Percentiles rank a stretch among this genome's conserved stretches.
These are phyloP conservation scores for Penicillium egyptiacum DNA, from an alignment of 495 filamentous ascomycete genomes.

Conservation along the genomic window DNA sequence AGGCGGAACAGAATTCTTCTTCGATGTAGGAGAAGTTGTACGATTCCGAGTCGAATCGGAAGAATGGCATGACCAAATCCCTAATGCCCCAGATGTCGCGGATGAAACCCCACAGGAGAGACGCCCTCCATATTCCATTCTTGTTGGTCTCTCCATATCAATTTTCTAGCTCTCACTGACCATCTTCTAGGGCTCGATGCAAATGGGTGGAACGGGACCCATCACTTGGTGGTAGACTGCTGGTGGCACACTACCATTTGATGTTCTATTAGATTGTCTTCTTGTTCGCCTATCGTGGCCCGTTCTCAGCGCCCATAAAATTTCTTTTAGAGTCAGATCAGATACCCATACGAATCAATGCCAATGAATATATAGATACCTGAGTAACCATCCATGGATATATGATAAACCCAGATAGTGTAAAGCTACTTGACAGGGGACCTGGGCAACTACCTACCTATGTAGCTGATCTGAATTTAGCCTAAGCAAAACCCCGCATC, in stretches of 20 bases:
- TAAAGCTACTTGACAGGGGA: too few relatives aligned
- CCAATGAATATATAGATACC: neutral
- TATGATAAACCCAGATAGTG: too few relatives aligned
- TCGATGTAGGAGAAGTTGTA: constrained; percentile 85
- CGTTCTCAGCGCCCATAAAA: constrained; percentile 8
- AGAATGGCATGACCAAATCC: constrained; percentile 84
- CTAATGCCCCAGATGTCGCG: constrained; percentile 59
- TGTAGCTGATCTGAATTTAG: too few relatives aligned
- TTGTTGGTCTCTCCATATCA: constrained; percentile 43
- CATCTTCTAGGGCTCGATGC: constrained; percentile 50
- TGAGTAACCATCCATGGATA: too few relatives aligned
- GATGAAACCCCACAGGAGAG: constrained; percentile 50
- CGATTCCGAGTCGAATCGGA: constrained; percentile 81
- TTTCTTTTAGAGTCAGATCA: constrained; percentile 21
- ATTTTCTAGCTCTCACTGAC: neutral
- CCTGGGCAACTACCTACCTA: too few relatives aligned
- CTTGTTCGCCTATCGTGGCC: constrained; percentile 5
- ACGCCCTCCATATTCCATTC: constrained; percentile 66
- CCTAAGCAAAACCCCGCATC: too few relatives aligned
- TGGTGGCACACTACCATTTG: neutral
- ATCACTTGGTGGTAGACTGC: constrained; percentile 49
- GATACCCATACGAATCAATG: constrained; percentile 26
- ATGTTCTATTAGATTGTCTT: constrained; percentile 2
- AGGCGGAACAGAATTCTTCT: constrained; percentile 70
- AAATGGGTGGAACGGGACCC: constrained; percentile 51